Evolutionary conservation across 495 filamentous ascomycete species (phyloP), one percentile per base, ranked within the genome.

Genomic region (Trichoderma virens): DNA sequence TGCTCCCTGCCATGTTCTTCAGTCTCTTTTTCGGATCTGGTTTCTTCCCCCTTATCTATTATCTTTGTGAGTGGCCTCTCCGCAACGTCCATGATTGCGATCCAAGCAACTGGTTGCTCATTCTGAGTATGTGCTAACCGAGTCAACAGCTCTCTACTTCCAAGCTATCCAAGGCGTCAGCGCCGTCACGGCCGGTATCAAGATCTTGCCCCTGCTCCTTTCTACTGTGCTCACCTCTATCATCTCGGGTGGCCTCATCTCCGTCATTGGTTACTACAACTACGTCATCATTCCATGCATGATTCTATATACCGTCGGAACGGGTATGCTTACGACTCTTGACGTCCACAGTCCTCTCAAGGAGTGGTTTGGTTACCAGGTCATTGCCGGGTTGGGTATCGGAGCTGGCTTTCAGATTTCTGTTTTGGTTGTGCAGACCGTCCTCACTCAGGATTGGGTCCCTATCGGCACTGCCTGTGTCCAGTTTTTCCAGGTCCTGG

Each of bases 131-230:
- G 7, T 23, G 60, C 64, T 65, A 28, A 65, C 60, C 32, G 5
- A 25, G 41, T 20, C 2, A 7, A 1, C 65, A 78, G 76, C 93
- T 0, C 85, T 94, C 62, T 97, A 89, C 85, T 96, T 97, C 80
- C 93, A 97, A 70, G 89, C 90, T 23, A 86, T 96, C 76, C 87
- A 92, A 68, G 84, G 82, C 54, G 85, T 83, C 34, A 79, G 79
- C 0, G 89, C 92, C 23, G 83, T 87, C 18, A 76, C 86, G 59
- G 92, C 90, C 2, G 93, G 92, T 35, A 88, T 96, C 70, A 85
- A 86, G 71, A 88, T 87, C 23, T 77, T 96, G 6, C 92, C 93
- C 0, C 79, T 90, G 66, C 82, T 96, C 34, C 82, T 93, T 30
- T 73, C 78, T 9, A 80, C 88, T 2, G 86, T 90, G 45, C 63